Evolutionary conservation across 2,329 filamentous ascomycete genomes (phyloP).

Genomic region (Kalaharituber pfeilii): DNA sequence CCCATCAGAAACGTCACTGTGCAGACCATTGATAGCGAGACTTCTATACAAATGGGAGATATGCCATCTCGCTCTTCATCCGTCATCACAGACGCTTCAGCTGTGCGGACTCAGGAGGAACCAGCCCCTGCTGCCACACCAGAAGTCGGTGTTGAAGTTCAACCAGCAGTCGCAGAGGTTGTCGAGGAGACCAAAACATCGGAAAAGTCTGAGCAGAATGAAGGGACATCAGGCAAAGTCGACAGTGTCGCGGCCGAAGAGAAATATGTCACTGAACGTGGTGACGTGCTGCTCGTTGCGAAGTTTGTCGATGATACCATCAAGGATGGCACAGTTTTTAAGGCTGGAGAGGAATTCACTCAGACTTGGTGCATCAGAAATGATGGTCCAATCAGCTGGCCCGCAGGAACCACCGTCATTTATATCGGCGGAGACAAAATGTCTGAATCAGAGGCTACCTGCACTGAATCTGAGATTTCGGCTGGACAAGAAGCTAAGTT

Average conservation of each 20-base stretch:
- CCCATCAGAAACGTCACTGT: slow-evolving; percentile 77
- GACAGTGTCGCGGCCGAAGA: slow-evolving; percentile 22
- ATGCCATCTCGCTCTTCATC: slow-evolving; percentile 36
- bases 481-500: slow-evolving; percentile 64
- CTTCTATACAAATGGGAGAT: slow-evolving; percentile 8
- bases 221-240: slow-evolving; percentile 20
- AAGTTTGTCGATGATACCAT: slow-evolving; percentile 64
- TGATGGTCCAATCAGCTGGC: slow-evolving; percentile 62
- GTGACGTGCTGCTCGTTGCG: slow-evolving; percentile 32
- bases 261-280: slow-evolving; percentile 23
- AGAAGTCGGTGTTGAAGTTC: slow-evolving; percentile 25
- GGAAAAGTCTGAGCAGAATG: slow-evolving; percentile 9
- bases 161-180: slow-evolving; percentile 21
- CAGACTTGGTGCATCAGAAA: slow-evolving; percentile 90
- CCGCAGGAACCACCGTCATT: slow-evolving; percentile 72
- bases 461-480: slow-evolving; percentile 49
- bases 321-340: slow-evolving; percentile 55
- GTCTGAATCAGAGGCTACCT: slow-evolving; percentile 57
- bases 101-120: slow-evolving; percentile 56
- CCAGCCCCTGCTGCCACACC: slow-evolving; percentile 48
- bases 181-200: slow-evolving; percentile 25
- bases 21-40: slow-evolving; percentile 49
- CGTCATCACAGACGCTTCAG: slow-evolving; percentile 36
- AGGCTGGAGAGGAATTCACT: slow-evolving; percentile 56
- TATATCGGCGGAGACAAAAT: slow-evolving; percentile 93